A percentile compares a stretch with the other conserved stretches of the same genome.
Evolutionary conservation across 805 yeast genomes (phyloP).

Genomic region (Starmerella potacharoeniae): DNA sequence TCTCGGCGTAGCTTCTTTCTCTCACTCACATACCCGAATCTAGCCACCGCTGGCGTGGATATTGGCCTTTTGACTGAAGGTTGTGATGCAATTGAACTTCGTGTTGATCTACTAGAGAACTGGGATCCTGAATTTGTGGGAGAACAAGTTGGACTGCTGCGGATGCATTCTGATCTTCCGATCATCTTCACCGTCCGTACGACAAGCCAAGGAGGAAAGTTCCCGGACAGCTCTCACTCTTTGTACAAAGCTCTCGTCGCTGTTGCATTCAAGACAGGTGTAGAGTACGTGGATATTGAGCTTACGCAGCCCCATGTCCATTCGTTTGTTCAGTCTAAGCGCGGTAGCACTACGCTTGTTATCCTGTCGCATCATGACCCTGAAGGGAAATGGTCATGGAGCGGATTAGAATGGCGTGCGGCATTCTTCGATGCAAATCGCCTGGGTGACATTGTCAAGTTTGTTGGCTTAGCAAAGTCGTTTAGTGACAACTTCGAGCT

Average conservation of each 20-base stretch:
- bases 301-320: conserved; percentile 44
- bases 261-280: conserved; percentile 64
- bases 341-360: conserved; percentile 52
- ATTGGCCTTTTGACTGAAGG: conserved; percentile 49
- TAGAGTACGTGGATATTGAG: conserved; percentile 73
- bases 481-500: conserved; percentile 59
- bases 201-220: conserved; percentile 66
- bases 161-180: conserved; percentile 57
- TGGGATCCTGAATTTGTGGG: conserved; percentile 45
- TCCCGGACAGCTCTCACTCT: conserved; percentile 47
- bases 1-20: conserved; percentile 48
- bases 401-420: conserved; percentile 58
- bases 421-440: conserved; percentile 56
- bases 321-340: conserved; percentile 36
- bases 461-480: conserved; percentile 63
- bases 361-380: conserved; percentile 80
- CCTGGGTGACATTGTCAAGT: conserved; percentile 62
- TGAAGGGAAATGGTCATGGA: conserved; percentile 53
- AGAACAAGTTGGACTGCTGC: conserved; percentile 58
- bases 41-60: conserved; percentile 25
- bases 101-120: conserved; percentile 58
- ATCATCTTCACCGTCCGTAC: conserved; percentile 75
- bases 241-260: conserved; percentile 41
- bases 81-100: conserved; percentile 68
- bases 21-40: conserved; percentile 58